phyloP scores from a whole-genome alignment of 129 eudicot genomes.

The Artemisia annua region DNA sequence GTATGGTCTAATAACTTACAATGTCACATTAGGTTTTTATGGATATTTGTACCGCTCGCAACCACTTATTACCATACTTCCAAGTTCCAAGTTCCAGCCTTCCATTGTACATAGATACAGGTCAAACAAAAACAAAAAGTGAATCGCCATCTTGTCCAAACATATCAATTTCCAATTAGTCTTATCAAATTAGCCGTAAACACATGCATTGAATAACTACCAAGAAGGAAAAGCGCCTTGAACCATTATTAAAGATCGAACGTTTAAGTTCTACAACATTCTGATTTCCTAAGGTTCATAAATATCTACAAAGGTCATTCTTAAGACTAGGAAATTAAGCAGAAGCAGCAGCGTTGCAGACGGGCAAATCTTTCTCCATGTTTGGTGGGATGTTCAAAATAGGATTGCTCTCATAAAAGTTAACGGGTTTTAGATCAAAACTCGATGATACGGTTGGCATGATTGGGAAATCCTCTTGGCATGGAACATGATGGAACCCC shows the following conservation, averaged over 20 bases:
- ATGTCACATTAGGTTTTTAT: too few species aligned
- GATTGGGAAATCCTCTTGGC: slow-evolving; percentile 97
- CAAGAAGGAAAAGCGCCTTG: neutral
- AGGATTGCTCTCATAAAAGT: slow-evolving; percentile 93
- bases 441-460: slow-evolving; percentile 98
- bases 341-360: slow-evolving; percentile 65
- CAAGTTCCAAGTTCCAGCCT: too few species aligned
- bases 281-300: slow-evolving; percentile 12
- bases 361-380: slow-evolving; percentile 68
- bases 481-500: slow-evolving; percentile 97
- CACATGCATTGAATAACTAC: neutral
- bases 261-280: slow-evolving; percentile 18
- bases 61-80: too few species aligned
- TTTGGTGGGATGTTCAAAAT: slow-evolving; percentile 79
- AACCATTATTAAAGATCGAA: slow-evolving; percentile 4
- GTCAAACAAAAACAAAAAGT: too few species aligned
- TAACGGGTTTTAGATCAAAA: slow-evolving; percentile 92
- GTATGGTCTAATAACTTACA: too few species aligned
- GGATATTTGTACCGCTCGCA: too few species aligned
- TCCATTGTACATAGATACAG: too few species aligned
- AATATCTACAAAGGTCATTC: slow-evolving; percentile 15
- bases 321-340: slow-evolving; percentile 26
- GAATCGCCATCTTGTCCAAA: too few species aligned
- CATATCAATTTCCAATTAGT: too few species aligned
- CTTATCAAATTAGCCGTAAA: neutral